A percentile compares a stretch with the other conserved stretches of the same genome.
These are phyloP conservation scores for Penicillium janthinellum DNA, from an alignment of 2,329 filamentous ascomycete genomes.

Conservation along the genomic window DNA sequence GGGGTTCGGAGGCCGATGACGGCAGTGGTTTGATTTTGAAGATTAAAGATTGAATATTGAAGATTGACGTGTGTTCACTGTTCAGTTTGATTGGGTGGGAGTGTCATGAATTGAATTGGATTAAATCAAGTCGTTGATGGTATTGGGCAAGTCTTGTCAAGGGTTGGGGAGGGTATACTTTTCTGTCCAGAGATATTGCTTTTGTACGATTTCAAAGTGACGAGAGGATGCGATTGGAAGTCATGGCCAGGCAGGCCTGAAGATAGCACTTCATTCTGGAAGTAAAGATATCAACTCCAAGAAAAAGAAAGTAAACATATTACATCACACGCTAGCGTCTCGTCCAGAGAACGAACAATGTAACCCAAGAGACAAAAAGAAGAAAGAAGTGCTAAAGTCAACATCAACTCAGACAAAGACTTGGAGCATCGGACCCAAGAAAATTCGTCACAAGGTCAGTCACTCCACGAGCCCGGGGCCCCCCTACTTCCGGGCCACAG, in stretches of 20 bases:
- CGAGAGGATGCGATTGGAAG: neutral
- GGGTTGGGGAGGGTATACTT: no score
- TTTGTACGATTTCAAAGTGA: neutral
- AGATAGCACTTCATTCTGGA: neutral
- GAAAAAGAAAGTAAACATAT: slow-evolving; percentile 8
- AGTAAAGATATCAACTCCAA: neutral
- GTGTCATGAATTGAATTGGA: neutral
- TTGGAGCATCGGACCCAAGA: slow-evolving; percentile 8
- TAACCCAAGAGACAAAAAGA: slow-evolving; percentile 6
- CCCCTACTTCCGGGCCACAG: slow-evolving; percentile 21
- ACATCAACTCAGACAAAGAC: neutral
- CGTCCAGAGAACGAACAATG: slow-evolving; percentile 1
- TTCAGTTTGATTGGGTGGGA: neutral
- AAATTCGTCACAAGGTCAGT: slow-evolving; percentile 15
- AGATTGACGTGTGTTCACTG: neutral
- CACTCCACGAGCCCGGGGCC: neutral
- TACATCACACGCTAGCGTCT: slow-evolving; percentile 26
- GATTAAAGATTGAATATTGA: neutral
- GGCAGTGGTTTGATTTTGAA: neutral
- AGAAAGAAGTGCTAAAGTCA: neutral
- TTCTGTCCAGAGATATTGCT: no score
- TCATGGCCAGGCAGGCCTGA: neutral
- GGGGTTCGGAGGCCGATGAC: neutral
- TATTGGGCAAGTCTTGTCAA: neutral
- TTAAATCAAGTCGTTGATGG: no score